These are phyloP conservation scores for Boletus huronensis DNA, from an alignment of 768 basidiomycete species.

Conservation along the genomic window DNA sequence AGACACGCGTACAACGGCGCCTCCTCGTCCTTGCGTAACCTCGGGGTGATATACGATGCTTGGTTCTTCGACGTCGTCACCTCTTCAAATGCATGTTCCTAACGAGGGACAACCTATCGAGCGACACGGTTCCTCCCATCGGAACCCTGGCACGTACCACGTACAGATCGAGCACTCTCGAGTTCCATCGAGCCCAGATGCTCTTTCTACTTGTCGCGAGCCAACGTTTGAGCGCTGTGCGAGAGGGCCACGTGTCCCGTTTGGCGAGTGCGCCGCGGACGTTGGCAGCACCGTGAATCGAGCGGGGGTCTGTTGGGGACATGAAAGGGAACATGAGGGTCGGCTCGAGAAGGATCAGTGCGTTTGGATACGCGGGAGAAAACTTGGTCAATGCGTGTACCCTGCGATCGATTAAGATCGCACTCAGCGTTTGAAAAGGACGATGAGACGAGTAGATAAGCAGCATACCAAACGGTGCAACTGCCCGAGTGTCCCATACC, in stretches of 20 bases:
- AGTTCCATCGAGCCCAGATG: constrained; percentile 26
- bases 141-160: constrained; percentile 14
- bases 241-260: constrained; percentile 27
- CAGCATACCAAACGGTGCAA: constrained; percentile 26
- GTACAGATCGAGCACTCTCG: constrained; percentile 20
- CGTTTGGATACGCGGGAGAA: constrained; percentile 6
- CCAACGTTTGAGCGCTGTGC: constrained; percentile 20
- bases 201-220: constrained; percentile 9
- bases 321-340: constrained; percentile 32
- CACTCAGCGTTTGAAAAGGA: neutral
- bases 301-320: constrained; percentile 26
- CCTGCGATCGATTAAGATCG: constrained; percentile 4
- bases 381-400: constrained; percentile 20
- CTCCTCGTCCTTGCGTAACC: constrained; percentile 30
- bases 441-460: neutral
- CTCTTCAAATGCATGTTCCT: constrained; percentile 29
- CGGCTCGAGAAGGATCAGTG: constrained; percentile 28
- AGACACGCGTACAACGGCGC: constrained; percentile 22
- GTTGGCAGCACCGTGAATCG: constrained; percentile 29
- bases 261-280: constrained; percentile 27
- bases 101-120: neutral
- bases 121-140: neutral
- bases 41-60: constrained; percentile 18
- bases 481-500: constrained; percentile 30
- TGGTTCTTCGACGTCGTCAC: constrained; percentile 6